A percentile compares a stretch with the other conserved stretches of the same genome.
Conservation (phyloP, 441 rosid species). For the Geranium incanum region DNA sequence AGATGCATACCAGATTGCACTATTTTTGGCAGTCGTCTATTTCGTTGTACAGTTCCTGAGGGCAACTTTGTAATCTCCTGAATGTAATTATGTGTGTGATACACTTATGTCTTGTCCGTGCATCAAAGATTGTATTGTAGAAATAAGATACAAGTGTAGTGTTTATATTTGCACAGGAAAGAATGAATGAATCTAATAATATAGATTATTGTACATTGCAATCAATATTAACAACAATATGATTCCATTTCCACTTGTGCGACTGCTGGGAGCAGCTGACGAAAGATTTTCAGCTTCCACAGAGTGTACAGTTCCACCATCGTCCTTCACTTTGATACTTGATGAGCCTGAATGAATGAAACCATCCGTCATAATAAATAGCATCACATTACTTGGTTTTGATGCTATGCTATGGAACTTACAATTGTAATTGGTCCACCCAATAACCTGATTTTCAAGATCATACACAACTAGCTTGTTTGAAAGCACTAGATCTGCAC, state of each 20-base stretch:
- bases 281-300: slow-evolving; percentile 55
- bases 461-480: slow-evolving; percentile 69
- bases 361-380: no score
- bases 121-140: no score
- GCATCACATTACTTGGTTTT: no score
- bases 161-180: no score
- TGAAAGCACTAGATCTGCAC: slow-evolving; percentile 73
- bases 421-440: slow-evolving; percentile 92
- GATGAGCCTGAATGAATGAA: slow-evolving; percentile 47
- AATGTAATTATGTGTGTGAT: no score
- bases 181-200: slow-evolving; percentile 23
- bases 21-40: slow-evolving; percentile 64
- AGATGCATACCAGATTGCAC: slow-evolving; percentile 68
- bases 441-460: slow-evolving; percentile 64
- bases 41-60: slow-evolving; percentile 75
- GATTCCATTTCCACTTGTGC: slow-evolving; percentile 18
- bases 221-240: slow-evolving; percentile 28
- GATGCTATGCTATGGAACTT: slow-evolving; percentile 27
- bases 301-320: slow-evolving; percentile 39
- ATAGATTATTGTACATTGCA: slow-evolving; percentile 29
- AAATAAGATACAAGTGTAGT: no score
- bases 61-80: slow-evolving; percentile 44
- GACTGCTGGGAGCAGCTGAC: slow-evolving; percentile 25
- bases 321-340: slow-evolving; percentile 63
- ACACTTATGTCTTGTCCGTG: no score